These are phyloP conservation scores for Fusarium cicatricum DNA, from an alignment of 2,329 filamentous ascomycete genomes.

Conservation along the genomic window DNA sequence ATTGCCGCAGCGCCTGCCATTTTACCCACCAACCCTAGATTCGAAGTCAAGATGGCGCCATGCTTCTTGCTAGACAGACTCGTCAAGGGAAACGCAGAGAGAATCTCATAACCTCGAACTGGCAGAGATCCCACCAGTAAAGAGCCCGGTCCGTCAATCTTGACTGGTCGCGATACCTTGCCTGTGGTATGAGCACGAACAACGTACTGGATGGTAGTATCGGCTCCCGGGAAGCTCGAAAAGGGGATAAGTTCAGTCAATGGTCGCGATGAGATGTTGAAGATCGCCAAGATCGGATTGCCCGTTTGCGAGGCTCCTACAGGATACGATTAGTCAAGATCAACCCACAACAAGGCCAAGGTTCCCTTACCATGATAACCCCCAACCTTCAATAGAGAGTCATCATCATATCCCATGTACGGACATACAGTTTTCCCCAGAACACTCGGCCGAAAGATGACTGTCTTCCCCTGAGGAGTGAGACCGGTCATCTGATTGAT, in stretches of 20 bases:
- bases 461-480: conserved; percentile 75
- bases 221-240: conserved; percentile 75
- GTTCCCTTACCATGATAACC: conserved; percentile 74
- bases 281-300: conserved; percentile 80
- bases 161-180: conserved; percentile 63
- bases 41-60: conserved; percentile 63
- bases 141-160: conserved; percentile 52
- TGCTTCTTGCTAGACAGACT: conserved; percentile 57
- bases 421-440: conserved; percentile 76
- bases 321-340: conserved; percentile 4
- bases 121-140: conserved; percentile 71
- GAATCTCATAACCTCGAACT: conserved; percentile 78
- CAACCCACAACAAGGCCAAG: not conserved
- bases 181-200: conserved; percentile 77
- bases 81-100: conserved; percentile 75
- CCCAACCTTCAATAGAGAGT: conserved; percentile 76
- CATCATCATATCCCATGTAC: conserved; percentile 80
- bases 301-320: conserved; percentile 67
- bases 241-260: conserved; percentile 76
- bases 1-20: conserved; percentile 90
- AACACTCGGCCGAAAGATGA: conserved; percentile 81
- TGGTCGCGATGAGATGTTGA: conserved; percentile 75
- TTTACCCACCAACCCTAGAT: conserved; percentile 82
- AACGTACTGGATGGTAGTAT: conserved; percentile 68
- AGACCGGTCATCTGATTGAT: conserved; percentile 83